A percentile compares a stretch with the other conserved stretches of the same genome.
These are phyloP conservation scores for Balakata baccata DNA, from an alignment of 345 rosid genomes.

Conservation along the genomic window DNA sequence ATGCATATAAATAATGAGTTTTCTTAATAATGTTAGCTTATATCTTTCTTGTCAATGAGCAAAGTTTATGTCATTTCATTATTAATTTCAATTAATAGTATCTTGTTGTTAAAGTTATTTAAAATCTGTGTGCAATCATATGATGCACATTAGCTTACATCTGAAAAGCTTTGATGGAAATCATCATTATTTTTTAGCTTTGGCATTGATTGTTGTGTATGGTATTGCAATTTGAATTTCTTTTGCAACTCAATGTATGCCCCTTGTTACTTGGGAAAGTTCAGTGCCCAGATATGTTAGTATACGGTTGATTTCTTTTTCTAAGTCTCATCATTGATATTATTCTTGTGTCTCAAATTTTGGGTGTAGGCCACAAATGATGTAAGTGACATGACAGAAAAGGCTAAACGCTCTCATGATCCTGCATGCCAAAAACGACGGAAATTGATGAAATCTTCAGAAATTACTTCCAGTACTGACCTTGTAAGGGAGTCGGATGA, in stretches of 20 bases:
- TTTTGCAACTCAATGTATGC: background rate
- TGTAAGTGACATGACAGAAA: constrained; percentile 35
- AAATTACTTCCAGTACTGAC: constrained; percentile 42
- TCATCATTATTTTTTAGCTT: background rate
- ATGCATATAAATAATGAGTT: background rate
- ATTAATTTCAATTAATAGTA: background rate
- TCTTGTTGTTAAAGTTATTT: background rate
- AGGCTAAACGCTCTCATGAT: constrained; percentile 45
- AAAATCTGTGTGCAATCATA: background rate
- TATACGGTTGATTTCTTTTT: background rate
- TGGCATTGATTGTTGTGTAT: background rate
- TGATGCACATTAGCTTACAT: background rate
- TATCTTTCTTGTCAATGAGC: background rate
- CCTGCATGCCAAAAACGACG: constrained; percentile 45
- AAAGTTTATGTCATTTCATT: background rate
- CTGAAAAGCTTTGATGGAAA: background rate
- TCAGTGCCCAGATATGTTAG: background rate
- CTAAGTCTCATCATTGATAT: constrained; percentile 11
- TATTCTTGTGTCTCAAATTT: background rate
- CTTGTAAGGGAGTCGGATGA: constrained; percentile 43
- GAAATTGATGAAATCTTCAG: constrained; percentile 47
- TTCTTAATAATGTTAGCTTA: background rate
- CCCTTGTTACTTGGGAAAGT: background rate
- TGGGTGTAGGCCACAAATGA: constrained; percentile 43
- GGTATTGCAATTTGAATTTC: background rate